Conservation (phyloP, 1,284 basidiomycete species). For the Gomphus sp. region DNA sequence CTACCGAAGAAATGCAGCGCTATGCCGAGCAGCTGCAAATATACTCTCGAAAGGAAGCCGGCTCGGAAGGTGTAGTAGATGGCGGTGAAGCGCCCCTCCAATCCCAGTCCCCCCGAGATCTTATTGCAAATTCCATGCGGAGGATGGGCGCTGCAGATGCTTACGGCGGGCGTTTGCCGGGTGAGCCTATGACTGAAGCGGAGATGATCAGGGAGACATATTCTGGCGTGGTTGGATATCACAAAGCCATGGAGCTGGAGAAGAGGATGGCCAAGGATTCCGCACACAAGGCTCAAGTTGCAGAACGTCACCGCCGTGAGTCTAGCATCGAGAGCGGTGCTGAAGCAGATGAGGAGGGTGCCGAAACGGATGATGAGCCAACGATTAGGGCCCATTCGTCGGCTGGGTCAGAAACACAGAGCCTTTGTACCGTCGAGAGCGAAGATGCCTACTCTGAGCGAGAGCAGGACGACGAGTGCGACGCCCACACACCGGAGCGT, state of each 20-base stretch:
- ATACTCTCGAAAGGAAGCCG: conserved; percentile 8
- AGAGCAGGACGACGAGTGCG: conserved; percentile 11
- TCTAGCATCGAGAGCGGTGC: conserved; percentile 37
- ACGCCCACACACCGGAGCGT: conserved; percentile 1
- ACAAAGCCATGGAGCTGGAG: conserved; percentile 5
- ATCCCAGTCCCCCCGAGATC: conserved; percentile 3
- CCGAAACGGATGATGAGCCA: conserved; percentile 66
- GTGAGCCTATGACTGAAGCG: conserved; percentile 4
- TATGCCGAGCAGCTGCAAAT: conserved; percentile 78
- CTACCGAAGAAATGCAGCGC: conserved; percentile 85
- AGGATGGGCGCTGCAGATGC: conserved; percentile 7
- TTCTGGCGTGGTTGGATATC: conserved; percentile 11
- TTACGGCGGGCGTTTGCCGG: conserved; percentile 6
- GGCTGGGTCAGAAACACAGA: conserved; percentile 28
- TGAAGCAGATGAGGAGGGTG: conserved; percentile 34
- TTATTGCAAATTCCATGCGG: conserved; percentile 9
- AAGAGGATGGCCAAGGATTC: conserved; percentile 7
- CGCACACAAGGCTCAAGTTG: neutral
- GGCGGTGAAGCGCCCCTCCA: neutral
- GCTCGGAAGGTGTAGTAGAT: conserved; percentile 17
- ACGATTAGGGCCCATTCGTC: conserved; percentile 47
- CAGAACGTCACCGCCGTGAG: conserved; percentile 18
- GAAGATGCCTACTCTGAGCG: conserved; percentile 13
- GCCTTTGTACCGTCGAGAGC: conserved; percentile 24
- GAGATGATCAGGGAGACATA: conserved; percentile 9